Conservation (phyloP, 176 grass and related monocot species). For the Cenchrus americanus region DNA sequence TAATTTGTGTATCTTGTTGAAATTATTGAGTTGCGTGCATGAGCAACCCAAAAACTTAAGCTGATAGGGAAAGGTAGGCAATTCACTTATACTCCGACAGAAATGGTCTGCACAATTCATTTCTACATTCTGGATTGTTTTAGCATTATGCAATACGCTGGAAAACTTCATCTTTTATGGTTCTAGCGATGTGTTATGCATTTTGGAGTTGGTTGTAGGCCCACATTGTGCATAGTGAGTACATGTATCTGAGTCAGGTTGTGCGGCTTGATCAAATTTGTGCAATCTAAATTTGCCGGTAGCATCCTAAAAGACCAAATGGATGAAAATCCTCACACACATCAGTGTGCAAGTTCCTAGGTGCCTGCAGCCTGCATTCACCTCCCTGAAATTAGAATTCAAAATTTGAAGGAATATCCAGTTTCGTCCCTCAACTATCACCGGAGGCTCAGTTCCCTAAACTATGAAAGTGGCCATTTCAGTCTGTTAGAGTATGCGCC, state of each 20-base stretch:
- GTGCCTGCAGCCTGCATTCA: background rate
- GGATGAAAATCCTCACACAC: constrained; percentile 10
- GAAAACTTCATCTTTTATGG: constrained; percentile 12
- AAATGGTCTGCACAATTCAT: background rate
- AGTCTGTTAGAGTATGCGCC: no score
- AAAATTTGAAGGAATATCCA: background rate
- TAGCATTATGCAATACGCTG: background rate
- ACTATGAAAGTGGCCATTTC: no score
- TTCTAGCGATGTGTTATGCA: constrained; percentile 20
- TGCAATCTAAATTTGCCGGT: background rate
- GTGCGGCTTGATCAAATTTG: background rate
- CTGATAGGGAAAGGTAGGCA: no score
- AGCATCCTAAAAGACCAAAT: background rate
- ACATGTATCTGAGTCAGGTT: background rate
- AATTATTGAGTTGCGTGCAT: no score
- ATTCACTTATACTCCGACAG: no score
- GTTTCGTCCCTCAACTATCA: no score
- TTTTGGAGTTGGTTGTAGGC: background rate
- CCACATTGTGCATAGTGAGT: background rate
- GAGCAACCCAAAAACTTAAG: no score
- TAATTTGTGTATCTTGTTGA: background rate
- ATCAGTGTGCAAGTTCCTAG: background rate
- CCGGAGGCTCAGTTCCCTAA: no score
- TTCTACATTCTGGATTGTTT: background rate
- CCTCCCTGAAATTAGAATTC: constrained; percentile 1